phyloP scores from a whole-genome alignment of 345 rosid species.

The Gynandropsis gynandra region DNA sequence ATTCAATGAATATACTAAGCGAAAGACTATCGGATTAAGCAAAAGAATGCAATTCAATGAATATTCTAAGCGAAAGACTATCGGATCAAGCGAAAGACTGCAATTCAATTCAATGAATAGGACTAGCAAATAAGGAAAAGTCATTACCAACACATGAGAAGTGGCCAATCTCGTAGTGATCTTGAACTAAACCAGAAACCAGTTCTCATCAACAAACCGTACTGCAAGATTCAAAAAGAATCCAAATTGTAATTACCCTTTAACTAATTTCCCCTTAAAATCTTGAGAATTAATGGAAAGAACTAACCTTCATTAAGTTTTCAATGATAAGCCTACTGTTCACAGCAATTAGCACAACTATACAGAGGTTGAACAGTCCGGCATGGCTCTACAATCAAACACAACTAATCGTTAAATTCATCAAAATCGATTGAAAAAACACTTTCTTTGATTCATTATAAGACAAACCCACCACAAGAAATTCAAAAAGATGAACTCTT shows the following conservation, averaged over 20 bases:
- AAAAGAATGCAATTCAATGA: neutral
- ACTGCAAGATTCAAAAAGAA: conserved; percentile 44
- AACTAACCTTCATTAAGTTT: conserved; percentile 80
- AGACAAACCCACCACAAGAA: too few species aligned
- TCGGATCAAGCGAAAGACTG: conserved; percentile 4
- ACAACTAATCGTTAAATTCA: neutral
- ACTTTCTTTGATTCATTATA: too few species aligned
- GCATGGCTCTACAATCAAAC: conserved; percentile 83
- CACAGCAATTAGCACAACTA: conserved; percentile 94
- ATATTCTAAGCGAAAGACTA: too few species aligned
- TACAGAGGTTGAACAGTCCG: conserved; percentile 89
- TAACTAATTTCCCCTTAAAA: neutral
- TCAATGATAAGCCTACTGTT: conserved; percentile 96
- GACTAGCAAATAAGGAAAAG: neutral
- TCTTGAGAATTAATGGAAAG: neutral
- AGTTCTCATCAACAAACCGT: conserved; percentile 82
- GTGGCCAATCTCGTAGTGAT: conserved; percentile 94
- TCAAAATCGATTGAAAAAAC: too few species aligned
- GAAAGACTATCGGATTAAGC: neutral
- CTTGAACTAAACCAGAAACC: conserved; percentile 95
- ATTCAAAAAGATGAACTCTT: too few species aligned
- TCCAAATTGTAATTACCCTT: too few species aligned
- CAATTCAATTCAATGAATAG: too few species aligned
- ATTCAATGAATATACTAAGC: neutral
- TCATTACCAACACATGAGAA: conserved; percentile 89